Conservation (phyloP, 225 moss, liverwort and hornwort species). For the Pseudisothecium myosuroides region DNA sequence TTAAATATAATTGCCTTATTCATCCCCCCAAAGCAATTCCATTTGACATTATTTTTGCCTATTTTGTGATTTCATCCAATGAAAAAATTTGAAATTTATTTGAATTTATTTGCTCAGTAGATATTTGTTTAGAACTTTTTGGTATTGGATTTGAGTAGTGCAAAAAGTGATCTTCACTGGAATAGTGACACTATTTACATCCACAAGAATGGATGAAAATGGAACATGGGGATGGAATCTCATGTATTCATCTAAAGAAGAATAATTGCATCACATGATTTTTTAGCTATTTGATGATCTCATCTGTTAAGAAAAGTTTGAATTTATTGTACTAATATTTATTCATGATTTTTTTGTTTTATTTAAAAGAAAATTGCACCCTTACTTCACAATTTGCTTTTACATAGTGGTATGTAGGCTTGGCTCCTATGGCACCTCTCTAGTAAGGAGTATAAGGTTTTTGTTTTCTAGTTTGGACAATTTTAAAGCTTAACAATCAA, state of each 20-base stretch:
- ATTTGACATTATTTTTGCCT: not conserved
- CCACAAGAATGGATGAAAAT: not conserved
- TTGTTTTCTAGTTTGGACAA: fast-evolving
- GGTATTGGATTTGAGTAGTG: not conserved
- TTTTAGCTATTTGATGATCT: not conserved
- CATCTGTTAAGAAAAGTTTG: not conserved
- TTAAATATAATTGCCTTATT: not conserved
- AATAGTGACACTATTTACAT: not conserved
- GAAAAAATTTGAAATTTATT: no score
- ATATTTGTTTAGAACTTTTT: not conserved
- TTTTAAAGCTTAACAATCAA: not conserved
- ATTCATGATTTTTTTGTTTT: not conserved
- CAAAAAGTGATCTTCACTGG: not conserved
- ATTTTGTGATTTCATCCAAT: not conserved
- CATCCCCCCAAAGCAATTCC: fast-evolving
- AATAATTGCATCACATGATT: not conserved
- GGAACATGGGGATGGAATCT: not conserved
- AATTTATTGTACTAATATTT: not conserved
- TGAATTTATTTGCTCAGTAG: not conserved
- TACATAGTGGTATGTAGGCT: no score
- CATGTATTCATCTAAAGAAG: fast-evolving
- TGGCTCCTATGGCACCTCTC: fast-evolving
- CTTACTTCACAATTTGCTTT: fast-evolving
- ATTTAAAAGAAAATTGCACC: not conserved
- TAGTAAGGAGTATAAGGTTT: no score